Percentiles rank a stretch among this genome's conserved stretches.
Conservation (phyloP, 192 early-diverging fungal species). For the Backusella parvicylindrica region DNA sequence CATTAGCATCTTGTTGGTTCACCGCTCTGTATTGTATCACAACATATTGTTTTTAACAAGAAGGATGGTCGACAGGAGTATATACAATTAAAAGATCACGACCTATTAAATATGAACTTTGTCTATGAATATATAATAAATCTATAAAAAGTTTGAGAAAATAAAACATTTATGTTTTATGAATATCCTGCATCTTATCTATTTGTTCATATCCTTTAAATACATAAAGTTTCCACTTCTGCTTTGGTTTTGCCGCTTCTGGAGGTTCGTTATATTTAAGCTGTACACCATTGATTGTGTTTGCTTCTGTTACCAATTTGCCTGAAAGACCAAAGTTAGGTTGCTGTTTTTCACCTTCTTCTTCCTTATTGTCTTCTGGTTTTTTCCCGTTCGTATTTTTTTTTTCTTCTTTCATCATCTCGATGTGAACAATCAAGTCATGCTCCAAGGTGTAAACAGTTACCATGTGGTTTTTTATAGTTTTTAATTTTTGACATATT, state of each 20-base stretch:
- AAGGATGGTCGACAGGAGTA: conserved; percentile 93
- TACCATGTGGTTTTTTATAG: no score
- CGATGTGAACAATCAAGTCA: not conserved
- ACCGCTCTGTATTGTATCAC: conserved; percentile 85
- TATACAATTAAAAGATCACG: conserved; percentile 84
- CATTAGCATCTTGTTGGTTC: conserved; percentile 37
- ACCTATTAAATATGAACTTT: conserved; percentile 86
- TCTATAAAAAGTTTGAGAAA: no score
- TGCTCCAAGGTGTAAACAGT: no score
- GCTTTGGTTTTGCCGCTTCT: conserved; percentile 78
- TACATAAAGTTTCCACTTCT: conserved; percentile 83
- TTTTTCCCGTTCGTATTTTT: conserved; percentile 39
- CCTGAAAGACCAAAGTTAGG: conserved; percentile 89
- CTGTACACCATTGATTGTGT: conserved; percentile 82
- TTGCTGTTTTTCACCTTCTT: conserved; percentile 53
- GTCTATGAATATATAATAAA: conserved; percentile 80
- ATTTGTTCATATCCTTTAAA: conserved; percentile 91
- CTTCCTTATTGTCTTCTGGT: conserved; percentile 24
- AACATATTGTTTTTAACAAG: conserved; percentile 92
- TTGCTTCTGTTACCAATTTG: conserved; percentile 81
- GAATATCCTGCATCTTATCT: no score
- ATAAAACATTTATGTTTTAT: no score
- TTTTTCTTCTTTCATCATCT: conserved; percentile 7
- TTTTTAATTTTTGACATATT: no score
- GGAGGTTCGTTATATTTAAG: conserved; percentile 92